phyloP scores from a whole-genome alignment of 805 yeast genomes.

The Sungouiella blattae region DNA sequence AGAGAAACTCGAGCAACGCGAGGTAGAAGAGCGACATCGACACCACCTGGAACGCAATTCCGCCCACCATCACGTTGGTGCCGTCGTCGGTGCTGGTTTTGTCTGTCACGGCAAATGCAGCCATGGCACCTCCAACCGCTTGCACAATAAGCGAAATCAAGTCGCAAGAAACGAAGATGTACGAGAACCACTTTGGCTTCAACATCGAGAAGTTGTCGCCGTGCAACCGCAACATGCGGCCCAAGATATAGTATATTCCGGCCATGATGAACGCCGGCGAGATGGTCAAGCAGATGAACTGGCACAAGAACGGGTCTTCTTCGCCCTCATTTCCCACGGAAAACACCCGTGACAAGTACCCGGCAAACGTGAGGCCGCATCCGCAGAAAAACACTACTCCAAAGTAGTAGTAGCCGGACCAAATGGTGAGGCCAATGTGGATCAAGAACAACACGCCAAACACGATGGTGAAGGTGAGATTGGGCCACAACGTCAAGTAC shows the following conservation, averaged over 20 bases:
- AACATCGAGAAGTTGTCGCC: conserved; percentile 5
- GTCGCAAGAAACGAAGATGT: conserved; percentile 12
- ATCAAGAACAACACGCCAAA: not conserved
- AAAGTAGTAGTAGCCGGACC: conserved; percentile 1
- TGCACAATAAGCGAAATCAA: conserved; percentile 47
- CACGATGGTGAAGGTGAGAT: not conserved
- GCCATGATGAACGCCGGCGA: conserved; percentile 14
- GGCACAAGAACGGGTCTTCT: conserved; percentile 10
- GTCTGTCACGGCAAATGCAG: conserved; percentile 31
- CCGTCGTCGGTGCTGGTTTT: not conserved
- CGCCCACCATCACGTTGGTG: conserved; percentile 2
- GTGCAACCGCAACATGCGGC: conserved; percentile 8
- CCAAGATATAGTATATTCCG: conserved; percentile 12
- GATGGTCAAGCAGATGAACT: conserved; percentile 9
- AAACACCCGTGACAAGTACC: conserved; percentile 8
- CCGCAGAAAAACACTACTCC: conserved; percentile 6
- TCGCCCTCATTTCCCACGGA: conserved; percentile 9
- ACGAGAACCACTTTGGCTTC: conserved; percentile 13
- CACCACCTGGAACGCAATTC: conserved; percentile 3
- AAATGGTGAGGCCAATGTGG: not conserved
- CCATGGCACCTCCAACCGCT: conserved; percentile 74
- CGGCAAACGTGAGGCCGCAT: conserved; percentile 7
- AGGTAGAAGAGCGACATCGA: conserved; percentile 2
- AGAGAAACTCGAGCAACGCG: not conserved
- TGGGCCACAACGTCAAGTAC: conserved; percentile 1